Conservation (phyloP, 2,329 filamentous ascomycete genomes). For the Colletotrichum musae region DNA sequence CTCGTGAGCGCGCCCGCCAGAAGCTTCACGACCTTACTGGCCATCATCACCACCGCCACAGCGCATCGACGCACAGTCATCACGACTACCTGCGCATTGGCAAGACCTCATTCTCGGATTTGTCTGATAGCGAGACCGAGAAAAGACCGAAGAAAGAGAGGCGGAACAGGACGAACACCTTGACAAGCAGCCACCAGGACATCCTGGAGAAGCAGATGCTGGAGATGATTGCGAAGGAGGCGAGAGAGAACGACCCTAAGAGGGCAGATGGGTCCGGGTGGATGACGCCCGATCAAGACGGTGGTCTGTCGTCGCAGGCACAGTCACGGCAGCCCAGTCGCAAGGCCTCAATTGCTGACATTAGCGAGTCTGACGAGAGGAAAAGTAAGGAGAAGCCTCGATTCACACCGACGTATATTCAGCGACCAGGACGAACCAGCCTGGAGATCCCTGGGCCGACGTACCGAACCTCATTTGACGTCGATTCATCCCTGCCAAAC, state of each 20-base stretch:
- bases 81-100: conserved; percentile 68
- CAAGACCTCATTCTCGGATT: conserved; percentile 70
- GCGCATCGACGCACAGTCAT: conserved; percentile 63
- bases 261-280: conserved; percentile 15
- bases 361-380: conserved; percentile 55
- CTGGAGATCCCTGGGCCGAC: conserved; percentile 62
- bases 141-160: conserved; percentile 49
- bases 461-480: conserved; percentile 58
- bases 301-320: conserved; percentile 44
- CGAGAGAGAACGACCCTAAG: conserved; percentile 56
- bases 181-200: conserved; percentile 65
- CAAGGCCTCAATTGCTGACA: conserved; percentile 55
- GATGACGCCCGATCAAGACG: conserved; percentile 40
- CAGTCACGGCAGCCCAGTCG: conserved; percentile 52
- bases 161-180: conserved; percentile 60
- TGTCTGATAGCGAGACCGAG: conserved; percentile 71
- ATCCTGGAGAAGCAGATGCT: conserved; percentile 74
- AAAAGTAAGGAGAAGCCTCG: conserved; percentile 45
- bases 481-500: conserved; percentile 62
- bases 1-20: conserved; percentile 72
- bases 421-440: conserved; percentile 57
- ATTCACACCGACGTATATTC: conserved; percentile 34
- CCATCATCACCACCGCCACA: conserved; percentile 59
- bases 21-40: conserved; percentile 71
- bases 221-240: conserved; percentile 71